Evolutionary conservation across 495 filamentous ascomycete species (phyloP).

Genomic region (Aspergillus steynii): DNA sequence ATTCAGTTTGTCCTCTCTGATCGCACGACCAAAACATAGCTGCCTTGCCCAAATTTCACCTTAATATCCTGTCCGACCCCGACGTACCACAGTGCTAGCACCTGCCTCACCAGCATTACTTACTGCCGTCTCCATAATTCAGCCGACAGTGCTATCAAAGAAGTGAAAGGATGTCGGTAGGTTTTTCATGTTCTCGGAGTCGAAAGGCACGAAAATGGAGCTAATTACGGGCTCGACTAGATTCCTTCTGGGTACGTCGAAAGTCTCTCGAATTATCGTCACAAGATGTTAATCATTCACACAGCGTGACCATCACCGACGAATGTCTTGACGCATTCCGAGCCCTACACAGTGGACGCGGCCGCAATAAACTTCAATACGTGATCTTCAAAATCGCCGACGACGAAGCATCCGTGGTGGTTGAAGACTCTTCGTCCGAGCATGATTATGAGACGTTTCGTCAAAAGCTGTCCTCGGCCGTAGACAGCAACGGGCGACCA

Average conservation of each 20-base stretch:
- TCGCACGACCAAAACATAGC: not conserved
- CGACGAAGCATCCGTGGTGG: conserved; percentile 73
- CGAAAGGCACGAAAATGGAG: not conserved
- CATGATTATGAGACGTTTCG: conserved; percentile 65
- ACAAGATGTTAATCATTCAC: not conserved
- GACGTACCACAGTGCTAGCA: no score
- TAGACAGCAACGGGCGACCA: conserved; percentile 58
- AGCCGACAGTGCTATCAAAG: no score
- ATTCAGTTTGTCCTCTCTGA: not conserved
- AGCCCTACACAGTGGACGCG: conserved; percentile 74
- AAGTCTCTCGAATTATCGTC: not conserved
- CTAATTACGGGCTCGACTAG: not conserved
- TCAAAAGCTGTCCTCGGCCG: conserved; percentile 65
- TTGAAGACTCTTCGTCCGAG: conserved; percentile 63
- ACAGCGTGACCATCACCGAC: conserved; percentile 65
- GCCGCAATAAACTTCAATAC: conserved; percentile 60
- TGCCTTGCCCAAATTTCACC: not conserved
- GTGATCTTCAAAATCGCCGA: conserved; percentile 88
- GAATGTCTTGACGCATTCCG: conserved; percentile 76
- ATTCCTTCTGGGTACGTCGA: not conserved
- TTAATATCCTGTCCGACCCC: not conserved
- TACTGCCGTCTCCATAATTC: no score
- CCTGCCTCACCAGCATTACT: no score
- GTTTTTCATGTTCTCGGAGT: not conserved
- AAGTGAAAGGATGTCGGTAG: not conserved